Evolutionary conservation across 768 basidiomycete genomes (phyloP).

Genomic region (Mycena kentingensis): DNA sequence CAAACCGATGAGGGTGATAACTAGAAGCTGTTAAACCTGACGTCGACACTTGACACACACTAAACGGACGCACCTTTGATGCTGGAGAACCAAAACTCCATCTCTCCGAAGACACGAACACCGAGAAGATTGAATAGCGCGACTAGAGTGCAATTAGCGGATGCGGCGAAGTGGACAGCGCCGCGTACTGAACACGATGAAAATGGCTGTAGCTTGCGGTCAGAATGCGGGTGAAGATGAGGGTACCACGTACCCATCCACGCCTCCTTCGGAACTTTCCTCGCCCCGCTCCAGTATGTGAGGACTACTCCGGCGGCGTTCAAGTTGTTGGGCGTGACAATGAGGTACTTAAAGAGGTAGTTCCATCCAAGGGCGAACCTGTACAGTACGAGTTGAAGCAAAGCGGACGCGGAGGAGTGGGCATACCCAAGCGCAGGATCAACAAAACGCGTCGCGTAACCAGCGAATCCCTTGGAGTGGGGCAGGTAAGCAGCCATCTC

Average conservation of each 20-base stretch:
- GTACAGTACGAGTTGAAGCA: background rate
- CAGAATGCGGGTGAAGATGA: slow-evolving; percentile 5
- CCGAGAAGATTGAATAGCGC: slow-evolving; percentile 61
- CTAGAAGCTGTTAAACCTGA: slow-evolving; percentile 24
- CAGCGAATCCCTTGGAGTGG: slow-evolving; percentile 62
- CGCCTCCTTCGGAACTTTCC: slow-evolving; percentile 44
- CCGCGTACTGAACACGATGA: slow-evolving; percentile 55
- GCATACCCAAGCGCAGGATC: slow-evolving; percentile 65
- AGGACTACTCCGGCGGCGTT: slow-evolving; percentile 61
- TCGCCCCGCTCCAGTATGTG: slow-evolving; percentile 44
- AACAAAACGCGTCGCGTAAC: slow-evolving; percentile 65
- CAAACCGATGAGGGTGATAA: slow-evolving; percentile 49
- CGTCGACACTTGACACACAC: slow-evolving; percentile 17
- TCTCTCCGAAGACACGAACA: slow-evolving; percentile 67
- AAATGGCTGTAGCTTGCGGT: slow-evolving; percentile 45
- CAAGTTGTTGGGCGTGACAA: slow-evolving; percentile 68
- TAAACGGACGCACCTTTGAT: slow-evolving; percentile 60
- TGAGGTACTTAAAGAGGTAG: slow-evolving; percentile 60
- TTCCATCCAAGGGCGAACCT: slow-evolving; percentile 68
- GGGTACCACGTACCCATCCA: slow-evolving; percentile 55
- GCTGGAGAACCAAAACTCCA: slow-evolving; percentile 75
- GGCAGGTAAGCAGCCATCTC: slow-evolving; percentile 56
- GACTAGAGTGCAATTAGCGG: slow-evolving; percentile 35
- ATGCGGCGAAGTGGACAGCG: background rate
- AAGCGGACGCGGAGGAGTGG: slow-evolving; percentile 14